Percentiles rank a stretch among this genome's conserved stretches.
These are phyloP conservation scores for Mycena vitilis DNA, from an alignment of 768 basidiomycete genomes.

Conservation along the genomic window DNA sequence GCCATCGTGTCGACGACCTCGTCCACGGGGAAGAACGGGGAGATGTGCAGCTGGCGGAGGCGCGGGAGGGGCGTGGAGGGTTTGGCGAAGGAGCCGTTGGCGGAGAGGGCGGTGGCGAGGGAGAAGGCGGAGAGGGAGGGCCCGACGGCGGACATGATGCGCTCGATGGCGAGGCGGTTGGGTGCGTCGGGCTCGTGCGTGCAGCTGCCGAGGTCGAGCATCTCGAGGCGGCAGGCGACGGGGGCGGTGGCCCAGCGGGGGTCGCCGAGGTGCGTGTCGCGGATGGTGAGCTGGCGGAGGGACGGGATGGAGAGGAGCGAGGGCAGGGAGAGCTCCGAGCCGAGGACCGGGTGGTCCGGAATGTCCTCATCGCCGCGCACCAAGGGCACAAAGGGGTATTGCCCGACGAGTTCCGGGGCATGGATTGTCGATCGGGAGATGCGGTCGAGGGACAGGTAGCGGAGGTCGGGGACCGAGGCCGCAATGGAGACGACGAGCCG, in stretches of 20 bases:
- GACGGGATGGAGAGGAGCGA: slow-evolving; percentile 73
- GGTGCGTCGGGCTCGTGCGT: slow-evolving; percentile 63
- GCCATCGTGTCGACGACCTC: slow-evolving; percentile 69
- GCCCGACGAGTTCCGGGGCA: slow-evolving; percentile 66
- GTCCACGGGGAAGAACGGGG: slow-evolving; percentile 71
- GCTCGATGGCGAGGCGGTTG: slow-evolving; percentile 66
- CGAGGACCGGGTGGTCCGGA: slow-evolving; percentile 64
- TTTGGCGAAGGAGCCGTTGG: slow-evolving; percentile 50
- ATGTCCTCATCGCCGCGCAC: slow-evolving; percentile 72
- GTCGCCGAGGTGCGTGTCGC: slow-evolving; percentile 79
- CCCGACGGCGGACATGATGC: slow-evolving; percentile 71
- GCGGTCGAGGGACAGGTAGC: slow-evolving; percentile 68
- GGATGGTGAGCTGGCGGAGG: slow-evolving; percentile 70
- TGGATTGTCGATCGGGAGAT: slow-evolving; percentile 77
- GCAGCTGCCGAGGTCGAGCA: slow-evolving; percentile 69
- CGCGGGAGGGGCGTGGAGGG: slow-evolving; percentile 59
- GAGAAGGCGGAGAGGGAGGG: slow-evolving; percentile 66
- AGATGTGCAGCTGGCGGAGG: slow-evolving; percentile 68
- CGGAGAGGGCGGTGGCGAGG: slow-evolving; percentile 59
- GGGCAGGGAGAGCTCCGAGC: slow-evolving; percentile 70
- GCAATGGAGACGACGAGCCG: slow-evolving; percentile 78
- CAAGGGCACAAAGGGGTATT: slow-evolving; percentile 68
- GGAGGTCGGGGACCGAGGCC: slow-evolving; percentile 64
- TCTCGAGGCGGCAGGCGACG: slow-evolving; percentile 62
- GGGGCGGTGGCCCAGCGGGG: slow-evolving; percentile 65